Conservation (phyloP, 257 asterid species). For the Solanum tacnaense region DNA sequence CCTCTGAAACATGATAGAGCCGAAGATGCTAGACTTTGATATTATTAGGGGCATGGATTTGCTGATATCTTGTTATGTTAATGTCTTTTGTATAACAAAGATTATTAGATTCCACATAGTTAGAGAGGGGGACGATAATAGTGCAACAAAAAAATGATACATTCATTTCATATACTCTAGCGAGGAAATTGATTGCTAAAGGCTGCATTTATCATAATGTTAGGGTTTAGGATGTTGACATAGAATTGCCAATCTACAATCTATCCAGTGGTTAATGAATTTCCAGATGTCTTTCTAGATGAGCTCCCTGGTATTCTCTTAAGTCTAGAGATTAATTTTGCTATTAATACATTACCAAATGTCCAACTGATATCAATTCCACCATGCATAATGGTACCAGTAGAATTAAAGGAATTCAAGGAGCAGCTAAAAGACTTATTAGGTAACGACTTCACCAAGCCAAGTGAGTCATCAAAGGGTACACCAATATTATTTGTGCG, state of each 20-base stretch:
- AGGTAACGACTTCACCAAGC: background rate
- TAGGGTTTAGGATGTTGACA: background rate
- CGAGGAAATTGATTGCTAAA: background rate
- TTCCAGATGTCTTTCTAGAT: background rate
- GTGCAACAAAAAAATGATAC: background rate
- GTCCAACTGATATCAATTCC: background rate
- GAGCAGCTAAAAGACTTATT: background rate
- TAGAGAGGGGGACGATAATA: background rate
- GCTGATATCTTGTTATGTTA: background rate
- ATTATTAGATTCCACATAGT: background rate
- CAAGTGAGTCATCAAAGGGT: background rate
- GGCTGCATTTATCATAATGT: background rate
- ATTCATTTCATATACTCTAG: background rate
- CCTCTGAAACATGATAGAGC: background rate
- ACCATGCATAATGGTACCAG: background rate
- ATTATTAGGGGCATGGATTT: background rate
- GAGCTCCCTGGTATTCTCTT: background rate
- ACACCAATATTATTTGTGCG: background rate
- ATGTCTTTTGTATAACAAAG: background rate
- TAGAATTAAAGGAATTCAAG: background rate
- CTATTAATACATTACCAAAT: background rate
- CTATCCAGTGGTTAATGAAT: no score
- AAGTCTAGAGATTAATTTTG: background rate
- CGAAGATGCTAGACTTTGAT: background rate
- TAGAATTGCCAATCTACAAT: background rate